Base-by-base conservation (phyloP, 306 rosid genomes). In the Carpinus viminea region DNA sequence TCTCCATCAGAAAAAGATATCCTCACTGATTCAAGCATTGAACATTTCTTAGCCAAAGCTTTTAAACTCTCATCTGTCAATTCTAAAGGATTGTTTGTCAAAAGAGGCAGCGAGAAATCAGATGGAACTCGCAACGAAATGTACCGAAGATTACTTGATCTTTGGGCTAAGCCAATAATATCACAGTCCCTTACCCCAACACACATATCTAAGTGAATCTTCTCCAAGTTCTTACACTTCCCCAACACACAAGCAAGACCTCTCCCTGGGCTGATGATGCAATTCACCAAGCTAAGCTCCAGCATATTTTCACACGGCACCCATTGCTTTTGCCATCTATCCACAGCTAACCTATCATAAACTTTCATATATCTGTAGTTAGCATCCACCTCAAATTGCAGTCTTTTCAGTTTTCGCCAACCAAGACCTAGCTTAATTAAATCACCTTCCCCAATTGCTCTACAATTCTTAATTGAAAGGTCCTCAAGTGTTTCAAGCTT, bases 211-310 rank as follows among this genome's bases (percentile, higher is more conserved):
- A 94, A 87, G 83, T 88, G 91, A 88, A 94, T 79, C 75, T 79
- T 92, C 81, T 89, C 87, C 88, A 94, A 80, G 82, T 88, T 94
- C 84, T 85, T 88, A 81, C 98, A 94, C 83, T 88, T 92, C 13
- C 89, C 87, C 62, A 94, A 59, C 47, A 94, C 93, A 72, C 97
- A 92, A 79, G 97, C 93, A 78, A 94, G 96, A 16, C 98, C 98
- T 79, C 93, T 90, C 59, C 96, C 98, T 0, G 94, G 92, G 83
- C 97, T 89, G 64, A 94, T 94, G 55, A 94, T 94, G 90, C 97
- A 94, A 76, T 92, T 94, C 24, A 88, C 96, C 83, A 92, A 81
- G 82, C 94, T 94, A 31, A 94, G 85, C 76, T 92, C 93, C 82
- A 78, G 72, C 92, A 94, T 61, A 68, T 85, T 91, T 62, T 92